Evolutionary conservation across 176 grass and related monocot species (phyloP).

Genomic region (Rhynchospora pubera): DNA sequence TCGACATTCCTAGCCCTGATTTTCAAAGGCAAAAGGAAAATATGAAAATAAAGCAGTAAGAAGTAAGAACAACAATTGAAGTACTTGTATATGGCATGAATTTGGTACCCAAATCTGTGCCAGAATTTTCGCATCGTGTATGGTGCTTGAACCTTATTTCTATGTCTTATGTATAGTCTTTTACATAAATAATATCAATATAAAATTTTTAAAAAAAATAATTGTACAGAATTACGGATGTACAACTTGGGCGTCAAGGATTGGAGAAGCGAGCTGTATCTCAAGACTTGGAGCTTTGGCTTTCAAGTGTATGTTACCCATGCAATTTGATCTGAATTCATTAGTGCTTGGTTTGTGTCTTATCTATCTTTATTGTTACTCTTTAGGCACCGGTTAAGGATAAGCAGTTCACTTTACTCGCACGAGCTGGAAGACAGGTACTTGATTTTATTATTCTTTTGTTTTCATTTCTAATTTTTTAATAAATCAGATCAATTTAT

Average conservation of each 20-base stretch:
- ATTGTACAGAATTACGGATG: constrained; percentile 64
- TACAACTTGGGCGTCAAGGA: constrained; percentile 68
- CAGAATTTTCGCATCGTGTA: no score
- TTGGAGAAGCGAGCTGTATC: constrained; percentile 93
- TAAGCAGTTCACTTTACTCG: constrained; percentile 88
- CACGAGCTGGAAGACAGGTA: constrained; percentile 96
- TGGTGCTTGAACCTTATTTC: no score
- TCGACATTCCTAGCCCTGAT: not conserved
- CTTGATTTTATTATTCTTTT: not conserved
- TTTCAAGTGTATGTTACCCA: constrained; percentile 62
- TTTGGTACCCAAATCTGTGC: no score
- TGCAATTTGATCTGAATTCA: not conserved
- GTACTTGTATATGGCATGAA: no score
- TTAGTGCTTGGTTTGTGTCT: not conserved
- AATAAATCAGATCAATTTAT: not conserved
- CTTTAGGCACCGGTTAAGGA: constrained; percentile 69
- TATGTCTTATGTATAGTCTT: not conserved
- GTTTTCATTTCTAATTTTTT: not conserved
- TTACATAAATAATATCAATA: not conserved
- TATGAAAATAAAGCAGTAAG: not conserved
- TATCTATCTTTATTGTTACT: constrained; percentile 21
- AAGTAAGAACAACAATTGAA: no score
- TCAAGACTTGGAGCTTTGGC: constrained; percentile 95
- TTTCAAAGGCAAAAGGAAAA: not conserved
- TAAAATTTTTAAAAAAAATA: constrained; percentile 8